Base-by-base conservation (phyloP, 1,284 basidiomycete species). In the Fistulina hepatica region DNA sequence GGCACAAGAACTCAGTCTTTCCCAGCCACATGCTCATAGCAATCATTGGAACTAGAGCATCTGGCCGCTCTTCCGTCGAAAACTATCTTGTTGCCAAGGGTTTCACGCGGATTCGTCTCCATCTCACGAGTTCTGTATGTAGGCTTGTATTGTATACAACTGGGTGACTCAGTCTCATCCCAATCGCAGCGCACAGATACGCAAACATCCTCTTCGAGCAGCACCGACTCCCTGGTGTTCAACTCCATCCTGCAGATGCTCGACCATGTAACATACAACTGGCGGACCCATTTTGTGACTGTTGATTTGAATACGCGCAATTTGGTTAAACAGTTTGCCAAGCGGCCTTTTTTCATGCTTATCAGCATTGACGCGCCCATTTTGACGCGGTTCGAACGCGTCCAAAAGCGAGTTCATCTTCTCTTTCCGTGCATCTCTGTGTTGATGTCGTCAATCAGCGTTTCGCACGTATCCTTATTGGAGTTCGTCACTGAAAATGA, bases 331-430 rank as follows among this genome's bases (percentile, higher is more conserved):
- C 61, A 69, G 32, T 97, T 97, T 52, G 57, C 78, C 25, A 92
- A 82, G 53, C 69, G 95, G 7, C 94, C 94, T 0, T 97, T 91
- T 56, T 92, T 97, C 54, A 62, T 97, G 51, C 71, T 97, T 21
- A 63, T 97, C 25, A 73, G 66, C 33, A 71, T 94, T n/a, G 89
- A 97, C 44, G 93, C 86, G 0, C 92, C 93, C 0, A 52, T 94
- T 17, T 54, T 79, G 19, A 58, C 63, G 34, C 67, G 81, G 21
- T 83, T 66, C 51, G 57, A 59, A 37, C 68, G 78, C 33, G 63
- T 63, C 21, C 56, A 60, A 43, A 61, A 63, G 77, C 76, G 51
- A 45, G 67, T 55, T 15, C 30, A 7, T 39, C 15, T n/a, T n/a
- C n/a, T n/a, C n/a, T n/a, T n/a, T n/a, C n/a, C n/a, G n/a, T n/a